A percentile compares a stretch with the other conserved stretches of the same genome.
phyloP scores from a whole-genome alignment of 75 land plant genomes.

The Larix kaempferi region DNA sequence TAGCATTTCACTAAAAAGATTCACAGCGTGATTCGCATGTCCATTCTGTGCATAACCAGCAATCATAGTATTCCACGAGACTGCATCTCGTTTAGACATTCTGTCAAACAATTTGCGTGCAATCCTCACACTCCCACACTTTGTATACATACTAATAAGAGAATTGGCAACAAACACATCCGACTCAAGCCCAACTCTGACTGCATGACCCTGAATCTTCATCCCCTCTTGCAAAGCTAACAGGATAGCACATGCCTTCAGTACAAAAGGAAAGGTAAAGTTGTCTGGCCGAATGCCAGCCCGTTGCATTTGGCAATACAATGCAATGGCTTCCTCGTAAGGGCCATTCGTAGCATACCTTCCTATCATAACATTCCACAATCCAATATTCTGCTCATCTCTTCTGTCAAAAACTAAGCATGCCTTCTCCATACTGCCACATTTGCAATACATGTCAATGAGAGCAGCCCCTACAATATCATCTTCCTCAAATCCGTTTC shows the following conservation, averaged over 20 bases:
- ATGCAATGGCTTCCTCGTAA: constrained; percentile 54
- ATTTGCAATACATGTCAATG: constrained; percentile 17
- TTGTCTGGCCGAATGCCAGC: constrained; percentile 54
- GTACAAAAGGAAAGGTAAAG: constrained; percentile 52
- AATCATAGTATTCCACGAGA: constrained; percentile 82
- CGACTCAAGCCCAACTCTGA: constrained; percentile 29
- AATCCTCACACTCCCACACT: constrained; percentile 18
- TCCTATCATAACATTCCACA: constrained; percentile 65
- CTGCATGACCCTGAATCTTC: constrained; percentile 58
- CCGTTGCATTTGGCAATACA: constrained; percentile 63
- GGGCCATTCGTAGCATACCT: constrained; percentile 49
- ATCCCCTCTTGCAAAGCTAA: constrained; percentile 42
- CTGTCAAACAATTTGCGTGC: constrained; percentile 46
- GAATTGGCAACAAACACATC: constrained; percentile 48
- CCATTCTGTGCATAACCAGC: constrained; percentile 36
- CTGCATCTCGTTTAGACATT: constrained; percentile 50
- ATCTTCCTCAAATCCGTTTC: constrained; percentile 1
- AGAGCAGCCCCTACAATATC: constrained; percentile 14
- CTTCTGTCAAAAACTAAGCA: constrained; percentile 63
- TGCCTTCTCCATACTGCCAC: constrained; percentile 31
- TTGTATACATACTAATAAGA: constrained; percentile 50
- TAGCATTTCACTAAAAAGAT: constrained; percentile 40
- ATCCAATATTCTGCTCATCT: constrained; percentile 21
- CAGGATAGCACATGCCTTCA: constrained; percentile 56
- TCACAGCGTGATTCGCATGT: constrained; percentile 14